phyloP scores from a whole-genome alignment of 768 basidiomycete species.

The Boletus sp. region DNA sequence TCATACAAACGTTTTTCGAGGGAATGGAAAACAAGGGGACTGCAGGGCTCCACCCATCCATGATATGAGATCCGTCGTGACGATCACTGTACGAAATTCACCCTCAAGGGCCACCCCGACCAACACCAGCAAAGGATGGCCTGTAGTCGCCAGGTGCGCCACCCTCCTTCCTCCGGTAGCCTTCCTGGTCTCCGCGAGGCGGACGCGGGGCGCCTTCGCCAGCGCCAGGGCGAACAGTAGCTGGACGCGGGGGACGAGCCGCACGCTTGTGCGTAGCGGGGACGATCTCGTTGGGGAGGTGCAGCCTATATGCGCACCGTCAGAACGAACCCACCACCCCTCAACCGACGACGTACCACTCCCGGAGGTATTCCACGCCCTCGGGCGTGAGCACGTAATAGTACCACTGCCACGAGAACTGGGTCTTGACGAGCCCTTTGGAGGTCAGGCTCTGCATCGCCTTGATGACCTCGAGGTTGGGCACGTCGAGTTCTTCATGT shows the following conservation, averaged over 20 bases:
- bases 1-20: conserved; percentile 25
- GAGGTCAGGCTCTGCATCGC: conserved; percentile 68
- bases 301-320: conserved; percentile 59
- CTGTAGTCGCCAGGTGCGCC: conserved; percentile 87
- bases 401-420: conserved; percentile 99
- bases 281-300: conserved; percentile 94
- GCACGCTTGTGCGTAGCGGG: conserved; percentile 98
- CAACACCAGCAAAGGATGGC: conserved; percentile 87
- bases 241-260: conserved; percentile 81
- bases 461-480: conserved; percentile 71
- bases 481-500: conserved; percentile 84
- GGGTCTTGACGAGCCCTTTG: conserved; percentile 93
- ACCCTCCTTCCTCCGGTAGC: conserved; percentile 85
- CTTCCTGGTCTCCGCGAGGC: conserved; percentile 86
- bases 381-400: conserved; percentile 97
- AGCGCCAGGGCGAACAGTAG: conserved; percentile 65
- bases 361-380: conserved; percentile 95
- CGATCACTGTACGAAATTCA: conserved; percentile 23
- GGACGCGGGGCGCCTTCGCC: conserved; percentile 84
- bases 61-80: background rate
- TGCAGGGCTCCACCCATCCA: background rate
- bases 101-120: conserved; percentile 81
- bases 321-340: background rate
- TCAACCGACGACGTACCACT: conserved; percentile 58
- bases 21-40: background rate